These are phyloP conservation scores for Anisodus tanguticus DNA, from an alignment of 257 asterid species.

Conservation along the genomic window DNA sequence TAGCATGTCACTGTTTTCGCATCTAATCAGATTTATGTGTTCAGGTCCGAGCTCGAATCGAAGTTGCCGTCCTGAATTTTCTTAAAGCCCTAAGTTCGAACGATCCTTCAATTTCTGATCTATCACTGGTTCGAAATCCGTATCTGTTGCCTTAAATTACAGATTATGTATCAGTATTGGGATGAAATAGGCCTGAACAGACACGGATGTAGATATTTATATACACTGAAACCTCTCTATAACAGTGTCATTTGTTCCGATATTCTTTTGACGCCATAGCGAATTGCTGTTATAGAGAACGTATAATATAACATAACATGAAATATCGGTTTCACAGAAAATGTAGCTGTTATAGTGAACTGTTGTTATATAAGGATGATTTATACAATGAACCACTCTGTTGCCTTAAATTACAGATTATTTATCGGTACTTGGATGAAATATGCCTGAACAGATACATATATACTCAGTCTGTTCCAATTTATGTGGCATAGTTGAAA, in stretches of 20 bases:
- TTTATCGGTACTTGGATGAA: too few relatives aligned
- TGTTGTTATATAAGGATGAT: neutral
- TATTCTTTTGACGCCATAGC: too few relatives aligned
- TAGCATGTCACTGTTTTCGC: neutral
- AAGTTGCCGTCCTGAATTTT: constrained; percentile 82
- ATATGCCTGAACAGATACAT: too few relatives aligned
- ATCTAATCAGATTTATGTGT: neutral
- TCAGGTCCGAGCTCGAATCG: constrained; percentile 92
- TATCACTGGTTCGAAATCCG: constrained; percentile 59
- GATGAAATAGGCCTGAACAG: neutral
- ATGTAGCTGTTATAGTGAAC: too few relatives aligned
- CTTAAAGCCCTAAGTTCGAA: constrained; percentile 66
- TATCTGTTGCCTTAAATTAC: neutral
- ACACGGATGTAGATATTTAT: neutral
- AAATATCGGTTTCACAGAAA: neutral
- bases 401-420: neutral
- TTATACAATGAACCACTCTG: neutral
- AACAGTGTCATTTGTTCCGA: too few relatives aligned
- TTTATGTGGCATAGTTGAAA: too few relatives aligned
- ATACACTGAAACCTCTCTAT: too few relatives aligned
- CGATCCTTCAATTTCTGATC: constrained; percentile 72
- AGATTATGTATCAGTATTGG: neutral
- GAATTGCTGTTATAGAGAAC: too few relatives aligned
- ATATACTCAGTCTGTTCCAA: too few relatives aligned
- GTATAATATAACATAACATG: too few relatives aligned